phyloP scores from a whole-genome alignment of 495 filamentous ascomycete species.

The Alectoria sarmentosa region DNA sequence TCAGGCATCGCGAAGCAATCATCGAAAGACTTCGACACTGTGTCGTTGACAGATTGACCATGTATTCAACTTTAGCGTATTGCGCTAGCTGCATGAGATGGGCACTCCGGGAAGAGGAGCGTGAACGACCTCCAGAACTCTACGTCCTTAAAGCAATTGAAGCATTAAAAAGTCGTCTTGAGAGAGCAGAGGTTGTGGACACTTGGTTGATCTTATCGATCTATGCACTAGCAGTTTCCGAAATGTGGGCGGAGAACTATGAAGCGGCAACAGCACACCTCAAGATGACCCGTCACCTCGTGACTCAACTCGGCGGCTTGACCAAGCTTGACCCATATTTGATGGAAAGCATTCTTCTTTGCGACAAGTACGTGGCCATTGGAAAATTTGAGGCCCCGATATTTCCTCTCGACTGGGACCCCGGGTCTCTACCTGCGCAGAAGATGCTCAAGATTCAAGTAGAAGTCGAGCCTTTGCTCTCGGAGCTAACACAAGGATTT shows the following conservation, averaged over 20 bases:
- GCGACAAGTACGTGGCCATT: conserved; percentile 10
- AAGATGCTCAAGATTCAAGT: not conserved
- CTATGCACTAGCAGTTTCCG: conserved; percentile 8
- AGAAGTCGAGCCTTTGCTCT: not conserved
- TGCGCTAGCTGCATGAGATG: conserved; percentile 10
- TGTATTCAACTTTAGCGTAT: conserved; percentile 12
- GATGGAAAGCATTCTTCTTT: conserved; percentile 10
- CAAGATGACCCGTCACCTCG: conserved; percentile 1
- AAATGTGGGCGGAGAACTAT: conserved; percentile 10
- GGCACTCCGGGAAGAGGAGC: not conserved
- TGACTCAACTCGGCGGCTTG: not conserved
- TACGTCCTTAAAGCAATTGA: conserved; percentile 3
- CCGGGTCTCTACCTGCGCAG: not conserved
- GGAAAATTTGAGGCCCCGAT: not conserved
- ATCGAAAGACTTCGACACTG: conserved; percentile 7
- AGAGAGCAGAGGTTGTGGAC: not conserved
- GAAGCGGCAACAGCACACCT: conserved; percentile 6
- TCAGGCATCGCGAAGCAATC: conserved; percentile 4
- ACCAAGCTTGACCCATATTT: conserved; percentile 3
- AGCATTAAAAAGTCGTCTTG: not conserved
- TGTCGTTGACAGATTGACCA: conserved; percentile 8
- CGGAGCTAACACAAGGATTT: conserved; percentile 1
- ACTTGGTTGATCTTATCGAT: conserved; percentile 4
- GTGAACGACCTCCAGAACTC: conserved; percentile 4
- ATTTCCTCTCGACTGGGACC: conserved; percentile 8